Evolutionary conservation across 768 basidiomycete species (phyloP).

Genomic region (Lepiota venenata): DNA sequence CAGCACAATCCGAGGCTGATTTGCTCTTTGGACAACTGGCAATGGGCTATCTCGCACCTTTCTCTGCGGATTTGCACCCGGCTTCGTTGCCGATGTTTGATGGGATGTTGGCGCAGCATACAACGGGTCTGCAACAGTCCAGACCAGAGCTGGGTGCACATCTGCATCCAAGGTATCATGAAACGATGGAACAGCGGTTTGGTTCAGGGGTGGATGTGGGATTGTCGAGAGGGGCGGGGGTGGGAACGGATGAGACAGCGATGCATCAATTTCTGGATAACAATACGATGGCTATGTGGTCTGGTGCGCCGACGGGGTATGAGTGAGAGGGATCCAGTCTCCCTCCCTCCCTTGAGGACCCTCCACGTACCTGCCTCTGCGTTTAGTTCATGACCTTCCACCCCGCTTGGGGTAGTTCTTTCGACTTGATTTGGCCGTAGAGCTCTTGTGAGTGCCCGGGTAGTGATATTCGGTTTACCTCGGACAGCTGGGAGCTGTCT

Average conservation of each 20-base stretch:
- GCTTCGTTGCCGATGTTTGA: conserved; percentile 3
- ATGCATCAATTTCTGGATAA: conserved; percentile 32
- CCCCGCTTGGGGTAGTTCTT: neutral
- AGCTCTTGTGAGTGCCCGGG: too few species aligned
- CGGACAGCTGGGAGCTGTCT: too few species aligned
- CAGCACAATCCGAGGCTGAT: conserved; percentile 3
- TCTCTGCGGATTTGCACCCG: neutral
- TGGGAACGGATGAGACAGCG: conserved; percentile 6
- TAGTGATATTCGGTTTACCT: too few species aligned
- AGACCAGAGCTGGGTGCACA: too few species aligned
- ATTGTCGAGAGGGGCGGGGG: neutral
- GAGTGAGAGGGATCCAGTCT: conserved; percentile 44
- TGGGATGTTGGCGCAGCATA: neutral
- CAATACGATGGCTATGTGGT: conserved; percentile 67
- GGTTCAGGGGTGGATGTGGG: neutral
- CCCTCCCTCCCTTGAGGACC: neutral
- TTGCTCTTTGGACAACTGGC: conserved; percentile 9
- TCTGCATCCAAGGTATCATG: too few species aligned
- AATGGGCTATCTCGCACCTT: conserved; percentile 9
- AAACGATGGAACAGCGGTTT: neutral
- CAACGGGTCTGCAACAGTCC: neutral
- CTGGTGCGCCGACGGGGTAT: conserved; percentile 59
- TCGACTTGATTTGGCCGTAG: neutral
- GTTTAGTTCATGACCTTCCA: too few species aligned
- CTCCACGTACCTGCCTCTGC: neutral